Evolutionary conservation across 768 basidiomycete genomes (phyloP), one percentile per base, ranked within the genome.

Genomic region (Xerocomellus intermedius): DNA sequence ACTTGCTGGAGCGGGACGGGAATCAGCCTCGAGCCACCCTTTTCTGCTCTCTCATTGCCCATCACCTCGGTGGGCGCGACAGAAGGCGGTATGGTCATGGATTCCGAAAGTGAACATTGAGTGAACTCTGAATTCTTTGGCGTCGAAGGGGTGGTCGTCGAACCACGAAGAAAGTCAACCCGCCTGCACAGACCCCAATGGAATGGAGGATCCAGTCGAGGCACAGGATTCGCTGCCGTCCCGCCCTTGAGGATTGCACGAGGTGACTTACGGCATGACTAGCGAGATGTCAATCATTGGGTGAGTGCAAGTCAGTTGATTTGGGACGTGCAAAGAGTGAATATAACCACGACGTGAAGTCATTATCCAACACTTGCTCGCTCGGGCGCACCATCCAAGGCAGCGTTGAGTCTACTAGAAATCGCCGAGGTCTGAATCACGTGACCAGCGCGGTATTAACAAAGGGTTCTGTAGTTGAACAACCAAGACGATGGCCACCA

Each of bases 401-500:
- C n/a, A n/a, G n/a, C n/a, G n/a, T n/a, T n/a, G n/a, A n/a, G n/a
- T n/a, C n/a, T n/a, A n/a, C n/a, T n/a, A n/a, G n/a, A 24, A 24
- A 24, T 24, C 4, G 24, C 3, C 3, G 24, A 24, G 1, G 13
- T 42, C n/a, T n/a, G n/a, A n/a, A n/a, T n/a, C 50, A 51, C 50
- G 42, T 51, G 50, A 33, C n/a, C n/a, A 3, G 16, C 2, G 19
- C 43, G 26, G 7, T 44, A 22, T 21, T 8, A 28, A 44, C 50
- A 24, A 26, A 45, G 39, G 38, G 6, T 7, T 16, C 17, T 16
- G 22, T 38, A 12, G 21, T 10, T 47, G 30, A 42, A 28, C 56
- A 9, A 55, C 53, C 24, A 28, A 21, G 36, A 62, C 45, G 7
- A 64, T 65, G 64, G 16, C 61, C 39, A 57, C 57, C 39, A 58